Evolutionary conservation across 1,139 yeast genomes (phyloP), one percentile per base, ranked within the genome.

Genomic region (Protomyces arabidopsidicola): DNA sequence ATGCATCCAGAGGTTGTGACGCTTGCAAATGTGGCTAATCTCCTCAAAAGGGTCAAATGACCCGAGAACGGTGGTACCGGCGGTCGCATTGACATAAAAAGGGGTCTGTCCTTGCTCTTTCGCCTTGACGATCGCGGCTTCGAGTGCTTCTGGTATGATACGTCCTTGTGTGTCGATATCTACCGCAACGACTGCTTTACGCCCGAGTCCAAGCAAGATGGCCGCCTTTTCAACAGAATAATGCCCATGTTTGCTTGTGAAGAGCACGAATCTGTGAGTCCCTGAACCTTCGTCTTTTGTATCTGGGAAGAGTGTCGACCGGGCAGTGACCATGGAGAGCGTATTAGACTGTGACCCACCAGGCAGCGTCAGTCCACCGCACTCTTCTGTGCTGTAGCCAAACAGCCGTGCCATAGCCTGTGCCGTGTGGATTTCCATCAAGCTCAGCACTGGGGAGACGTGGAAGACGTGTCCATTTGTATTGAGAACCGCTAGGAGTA

Each of bases 311-410:
- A 81, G 74, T 53, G 81, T 77, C 53, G 88, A 78, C 69, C 95
- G 77, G 0, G 96, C 96, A 73, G 87, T 84, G 68, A 88, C 93
- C 75, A 89, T 74, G 65, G 90, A 84, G 1, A 95, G 88, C 62
- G 87, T 82, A 73, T 89, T 89, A 18, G 95, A 87, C 84, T 91
- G 88, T 3, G 93, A 86, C 0, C 96, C 96, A 14, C 96, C 96
- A 38, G 91, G 83, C 73, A 88, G 87, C 0, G 96, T 89, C 69
- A 89, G 77, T 0, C 96, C 96, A 27, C 96, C 96, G 56, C 91
- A 82, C 39, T 79, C 77, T 5, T 76, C 75, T 5, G 79, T 80
- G 18, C 73, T 72, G 70, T 80, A 87, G 0, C 87, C 87, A 75
- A 86, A 88, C 70, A 86, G 69, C 57, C 76, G 73, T 2, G 96